Base-by-base conservation (phyloP, 805 yeast species). In the Metschnikowia lochheadii region DNA sequence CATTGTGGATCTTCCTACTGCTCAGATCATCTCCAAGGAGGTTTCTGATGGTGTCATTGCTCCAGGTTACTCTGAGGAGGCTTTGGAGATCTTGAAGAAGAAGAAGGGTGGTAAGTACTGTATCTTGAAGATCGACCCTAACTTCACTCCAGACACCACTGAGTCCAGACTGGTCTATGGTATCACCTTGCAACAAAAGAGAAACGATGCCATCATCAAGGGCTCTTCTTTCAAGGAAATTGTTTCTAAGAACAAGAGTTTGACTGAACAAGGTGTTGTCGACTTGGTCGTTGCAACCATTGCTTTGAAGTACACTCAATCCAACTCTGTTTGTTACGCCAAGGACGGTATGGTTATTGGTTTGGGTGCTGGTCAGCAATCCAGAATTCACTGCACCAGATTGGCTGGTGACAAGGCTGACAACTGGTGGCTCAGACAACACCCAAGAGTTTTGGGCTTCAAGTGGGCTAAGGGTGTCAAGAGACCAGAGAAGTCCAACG, bases 351-450 rank as follows among this genome's bases (percentile, higher is more conserved):
- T 94, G 99, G 96, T 94, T 54, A 83, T 94, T 64, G 99, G 99
- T 59, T 81, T 94, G 63, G 99, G 99, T 66, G 99, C 99, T 53
- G 99, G 99, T 59, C 99, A 94, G 79, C 99, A 94, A 77, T 90
- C 97, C 50, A 85, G 99, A 77, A 94, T 94, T 66, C 99, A 94
- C 78, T 94, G 99, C 78, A 94, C 99, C 45, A 86, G 99, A 77
- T 82, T 94, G 62, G 99, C 99, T 47, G 99, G 99, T 69, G 99
- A 94, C 67, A 94, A 94, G 80, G 97, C 98, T 59, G 97, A 94
- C 72, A 91, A 91, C 82, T 94, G 98, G 98, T 94, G 99, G 99
- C 81, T 94, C 66, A 87, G 99, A 79, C 98, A 94, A 73, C 99
- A 94, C 74, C 98, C 98, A 60, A 83, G 78, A 68, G 98, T 94